Percentiles rank a stretch among this genome's conserved stretches.
These are phyloP conservation scores for Fusarium ambrosium DNA, from an alignment of 2,329 filamentous ascomycete genomes.

Conservation along the genomic window DNA sequence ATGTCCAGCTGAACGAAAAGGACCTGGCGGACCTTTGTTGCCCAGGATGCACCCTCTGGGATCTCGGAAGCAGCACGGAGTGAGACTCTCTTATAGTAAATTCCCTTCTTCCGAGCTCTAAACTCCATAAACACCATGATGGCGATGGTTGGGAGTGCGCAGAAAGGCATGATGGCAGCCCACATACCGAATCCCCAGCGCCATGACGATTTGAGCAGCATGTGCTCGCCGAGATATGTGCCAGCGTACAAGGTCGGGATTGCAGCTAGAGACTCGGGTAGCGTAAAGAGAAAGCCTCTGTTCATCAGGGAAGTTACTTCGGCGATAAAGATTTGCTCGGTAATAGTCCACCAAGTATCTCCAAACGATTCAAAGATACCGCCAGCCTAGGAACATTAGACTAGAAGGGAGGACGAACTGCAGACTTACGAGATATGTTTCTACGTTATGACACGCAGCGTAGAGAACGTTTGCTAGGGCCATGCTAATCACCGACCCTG, in stretches of 20 bases:
- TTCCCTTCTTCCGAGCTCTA: conserved; percentile 11
- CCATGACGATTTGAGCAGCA: conserved; percentile 23
- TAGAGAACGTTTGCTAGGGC: conserved; percentile 31
- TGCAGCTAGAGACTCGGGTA: conserved; percentile 33
- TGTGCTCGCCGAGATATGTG: conserved; percentile 35
- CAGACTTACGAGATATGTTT: conserved; percentile 25
- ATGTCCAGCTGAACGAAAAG: conserved; percentile 25
- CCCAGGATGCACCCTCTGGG: background rate
- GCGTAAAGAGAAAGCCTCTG: conserved; percentile 32
- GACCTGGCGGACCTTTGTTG: background rate
- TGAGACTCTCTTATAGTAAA: conserved; percentile 3
- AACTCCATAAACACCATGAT: conserved; percentile 36
- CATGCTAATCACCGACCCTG: conserved; percentile 24
- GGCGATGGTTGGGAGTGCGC: conserved; percentile 25
- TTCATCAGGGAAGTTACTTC: conserved; percentile 35
- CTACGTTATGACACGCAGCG: conserved; percentile 27
- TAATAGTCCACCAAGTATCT: conserved; percentile 37
- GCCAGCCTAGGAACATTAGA: conserved; percentile 20
- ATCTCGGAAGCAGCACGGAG: conserved; percentile 8
- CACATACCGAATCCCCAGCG: conserved; percentile 39
- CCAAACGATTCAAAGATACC: conserved; percentile 35
- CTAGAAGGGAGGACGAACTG: accelerated
- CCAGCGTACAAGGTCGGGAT: conserved; percentile 34
- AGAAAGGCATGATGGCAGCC: conserved; percentile 24
- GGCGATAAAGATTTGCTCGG: conserved; percentile 38